These are phyloP conservation scores for Fistulifera pelliculosa DNA, from an alignment of 108 stramenopile species.

Conservation along the genomic window DNA sequence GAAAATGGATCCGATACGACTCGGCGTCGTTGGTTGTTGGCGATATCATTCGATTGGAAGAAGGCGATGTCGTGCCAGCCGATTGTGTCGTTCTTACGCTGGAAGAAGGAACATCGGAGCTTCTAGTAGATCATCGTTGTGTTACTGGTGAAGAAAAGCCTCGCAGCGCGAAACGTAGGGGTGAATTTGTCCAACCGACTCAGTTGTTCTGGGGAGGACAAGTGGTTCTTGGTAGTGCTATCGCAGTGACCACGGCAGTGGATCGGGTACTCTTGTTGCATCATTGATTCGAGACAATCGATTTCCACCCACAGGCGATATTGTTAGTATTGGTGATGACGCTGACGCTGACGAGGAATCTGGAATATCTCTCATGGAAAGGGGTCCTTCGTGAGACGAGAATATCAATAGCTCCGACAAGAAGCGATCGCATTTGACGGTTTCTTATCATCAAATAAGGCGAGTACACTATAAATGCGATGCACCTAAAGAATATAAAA, in stretches of 20 bases:
- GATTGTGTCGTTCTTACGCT: conserved; percentile 57
- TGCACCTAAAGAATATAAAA: neutral
- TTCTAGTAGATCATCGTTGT: conserved; percentile 55
- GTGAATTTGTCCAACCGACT: conserved; percentile 1
- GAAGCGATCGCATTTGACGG: neutral
- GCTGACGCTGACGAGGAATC: conserved; percentile 13
- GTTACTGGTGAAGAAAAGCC: conserved; percentile 67
- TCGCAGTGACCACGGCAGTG: conserved; percentile 65
- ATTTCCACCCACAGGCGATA: conserved; percentile 54
- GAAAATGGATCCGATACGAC: conserved; percentile 78
- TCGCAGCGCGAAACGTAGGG: conserved; percentile 17
- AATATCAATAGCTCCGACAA: no score
- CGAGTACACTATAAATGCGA: neutral
- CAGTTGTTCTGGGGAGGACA: conserved; percentile 56
- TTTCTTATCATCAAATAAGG: neutral
- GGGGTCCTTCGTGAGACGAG: neutral
- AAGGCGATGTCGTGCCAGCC: conserved; percentile 77
- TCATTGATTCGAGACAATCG: conserved; percentile 45
- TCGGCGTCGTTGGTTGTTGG: conserved; percentile 57
- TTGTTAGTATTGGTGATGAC: conserved; percentile 3
- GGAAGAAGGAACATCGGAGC: conserved; percentile 33
- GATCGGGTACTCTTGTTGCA: conserved; percentile 45
- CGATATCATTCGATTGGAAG: conserved; percentile 70
- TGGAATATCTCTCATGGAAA: conserved; percentile 4
- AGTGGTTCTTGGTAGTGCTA: conserved; percentile 57